Conservation (phyloP, 2,329 filamentous ascomycete species). For the Stagonosporopsis chrysanthemi region DNA sequence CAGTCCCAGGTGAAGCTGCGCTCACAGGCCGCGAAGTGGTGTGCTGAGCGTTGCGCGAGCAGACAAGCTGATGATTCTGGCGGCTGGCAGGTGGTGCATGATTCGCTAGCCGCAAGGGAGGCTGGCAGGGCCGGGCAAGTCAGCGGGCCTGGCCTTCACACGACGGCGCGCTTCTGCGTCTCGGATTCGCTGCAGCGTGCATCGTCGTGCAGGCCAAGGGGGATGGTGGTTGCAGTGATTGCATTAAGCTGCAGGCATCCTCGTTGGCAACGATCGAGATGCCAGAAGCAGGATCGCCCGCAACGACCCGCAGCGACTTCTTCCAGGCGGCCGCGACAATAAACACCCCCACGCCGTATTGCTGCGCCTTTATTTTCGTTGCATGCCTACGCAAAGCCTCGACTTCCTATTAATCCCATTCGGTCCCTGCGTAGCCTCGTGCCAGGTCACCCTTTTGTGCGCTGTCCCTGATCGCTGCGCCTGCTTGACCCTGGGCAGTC, state of each 20-base stretch:
- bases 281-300: slow-evolving; percentile 19
- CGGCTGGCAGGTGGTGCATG: slow-evolving; percentile 16
- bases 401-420: slow-evolving; percentile 30
- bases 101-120: slow-evolving; percentile 26
- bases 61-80: slow-evolving; percentile 21
- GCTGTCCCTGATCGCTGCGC: slow-evolving; percentile 34
- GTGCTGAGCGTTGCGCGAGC: slow-evolving; percentile 31
- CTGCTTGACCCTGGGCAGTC: slow-evolving; percentile 26
- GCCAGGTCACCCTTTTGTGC: slow-evolving; percentile 38
- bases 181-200: slow-evolving; percentile 28
- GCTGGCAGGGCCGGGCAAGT: slow-evolving; percentile 24
- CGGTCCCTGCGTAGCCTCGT: slow-evolving; percentile 30
- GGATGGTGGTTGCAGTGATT: slow-evolving; percentile 19
- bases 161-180: slow-evolving; percentile 20
- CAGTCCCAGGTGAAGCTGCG: slow-evolving; percentile 21
- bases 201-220: slow-evolving; percentile 18
- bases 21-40: slow-evolving; percentile 11
- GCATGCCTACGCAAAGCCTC: slow-evolving; percentile 25
- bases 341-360: slow-evolving; percentile 19
- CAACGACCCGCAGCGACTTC: slow-evolving; percentile 11
- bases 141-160: slow-evolving; percentile 28
- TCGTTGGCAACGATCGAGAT: slow-evolving; percentile 32
- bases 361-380: slow-evolving; percentile 34
- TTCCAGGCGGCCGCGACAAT: slow-evolving; percentile 27
- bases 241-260: slow-evolving; percentile 28